Percentiles rank a stretch among this genome's conserved stretches.
Evolutionary conservation across 768 basidiomycete species (phyloP).

Genomic region (Kwoniella heveanensis): DNA sequence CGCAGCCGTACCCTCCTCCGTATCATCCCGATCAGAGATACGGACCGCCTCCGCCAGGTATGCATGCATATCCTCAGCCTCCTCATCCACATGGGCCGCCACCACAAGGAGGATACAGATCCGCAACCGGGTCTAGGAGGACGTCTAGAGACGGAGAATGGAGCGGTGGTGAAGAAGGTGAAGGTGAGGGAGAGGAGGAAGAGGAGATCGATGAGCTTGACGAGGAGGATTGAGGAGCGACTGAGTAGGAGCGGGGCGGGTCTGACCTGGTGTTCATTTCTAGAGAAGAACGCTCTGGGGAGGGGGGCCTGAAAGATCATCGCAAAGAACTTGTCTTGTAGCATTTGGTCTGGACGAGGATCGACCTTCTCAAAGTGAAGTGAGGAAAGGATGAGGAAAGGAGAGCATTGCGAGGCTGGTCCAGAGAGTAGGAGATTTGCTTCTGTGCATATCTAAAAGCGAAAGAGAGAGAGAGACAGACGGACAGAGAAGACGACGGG

Average conservation of each 20-base stretch:
- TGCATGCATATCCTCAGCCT: constrained; percentile 1
- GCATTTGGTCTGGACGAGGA: too few relatives aligned
- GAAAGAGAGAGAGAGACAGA: too few relatives aligned
- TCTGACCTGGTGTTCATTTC: too few relatives aligned
- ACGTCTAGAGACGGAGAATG: constrained; percentile 20
- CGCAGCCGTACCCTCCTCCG: neutral
- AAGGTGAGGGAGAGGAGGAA: constrained; percentile 26
- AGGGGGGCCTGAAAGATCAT: too few relatives aligned
- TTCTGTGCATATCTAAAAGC: too few relatives aligned
- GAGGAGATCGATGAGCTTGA: constrained; percentile 32
- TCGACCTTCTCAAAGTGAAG: too few relatives aligned
- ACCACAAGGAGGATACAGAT: constrained; percentile 2
- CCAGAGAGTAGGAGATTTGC: too few relatives aligned
- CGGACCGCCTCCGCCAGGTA: constrained; percentile 6
- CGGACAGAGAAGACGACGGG: too few relatives aligned
- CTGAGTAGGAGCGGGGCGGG: neutral
- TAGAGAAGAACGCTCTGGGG: too few relatives aligned
- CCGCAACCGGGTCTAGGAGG: constrained; percentile 3
- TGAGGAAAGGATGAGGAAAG: too few relatives aligned
- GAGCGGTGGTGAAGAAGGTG: constrained; percentile 21
- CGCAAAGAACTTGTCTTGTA: too few relatives aligned
- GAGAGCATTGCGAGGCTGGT: too few relatives aligned
- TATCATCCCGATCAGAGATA: constrained; percentile 8
- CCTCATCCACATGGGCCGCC: constrained; percentile 4
- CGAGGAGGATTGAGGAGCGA: constrained; percentile 27